Evolutionary conservation across 257 asterid genomes (phyloP).

Genomic region (Salvia rosmarinus): DNA sequence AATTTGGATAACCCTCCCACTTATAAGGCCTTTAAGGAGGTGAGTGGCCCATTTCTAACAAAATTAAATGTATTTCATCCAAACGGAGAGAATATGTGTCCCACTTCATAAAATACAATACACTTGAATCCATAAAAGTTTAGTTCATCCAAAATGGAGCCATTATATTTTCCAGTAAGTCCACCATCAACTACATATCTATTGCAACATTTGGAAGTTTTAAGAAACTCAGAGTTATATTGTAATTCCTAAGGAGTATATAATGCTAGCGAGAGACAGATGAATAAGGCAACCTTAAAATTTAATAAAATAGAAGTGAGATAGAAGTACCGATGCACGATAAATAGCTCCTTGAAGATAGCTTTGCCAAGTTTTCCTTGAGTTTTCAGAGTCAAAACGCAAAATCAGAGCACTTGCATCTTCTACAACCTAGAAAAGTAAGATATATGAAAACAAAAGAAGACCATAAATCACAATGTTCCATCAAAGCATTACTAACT

Average conservation of each 20-base stretch:
- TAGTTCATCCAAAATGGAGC: not conserved
- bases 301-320: constrained; percentile 6
- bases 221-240: constrained; percentile 14
- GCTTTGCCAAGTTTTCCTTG: constrained; percentile 79
- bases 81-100: not conserved
- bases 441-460: constrained; percentile 27
- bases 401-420: constrained; percentile 77
- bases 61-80: not conserved
- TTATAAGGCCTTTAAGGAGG: no score
- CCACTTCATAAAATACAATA: not conserved
- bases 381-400: constrained; percentile 73
- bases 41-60: not conserved
- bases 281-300: not conserved
- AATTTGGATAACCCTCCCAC: no score
- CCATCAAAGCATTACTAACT: constrained; percentile 23
- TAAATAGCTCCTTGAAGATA: constrained; percentile 86
- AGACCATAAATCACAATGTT: constrained; percentile 26
- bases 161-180: constrained; percentile 10
- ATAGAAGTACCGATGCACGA: constrained; percentile 76
- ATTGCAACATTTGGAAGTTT: constrained; percentile 18
- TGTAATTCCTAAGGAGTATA: constrained; percentile 21
- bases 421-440: constrained; percentile 66
- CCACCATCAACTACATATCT: not conserved
- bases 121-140: not conserved
- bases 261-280: not conserved